Percentiles rank a stretch among this genome's conserved stretches.
phyloP scores from a whole-genome alignment of 2,329 filamentous ascomycete genomes.

The Thelonectria olida region DNA sequence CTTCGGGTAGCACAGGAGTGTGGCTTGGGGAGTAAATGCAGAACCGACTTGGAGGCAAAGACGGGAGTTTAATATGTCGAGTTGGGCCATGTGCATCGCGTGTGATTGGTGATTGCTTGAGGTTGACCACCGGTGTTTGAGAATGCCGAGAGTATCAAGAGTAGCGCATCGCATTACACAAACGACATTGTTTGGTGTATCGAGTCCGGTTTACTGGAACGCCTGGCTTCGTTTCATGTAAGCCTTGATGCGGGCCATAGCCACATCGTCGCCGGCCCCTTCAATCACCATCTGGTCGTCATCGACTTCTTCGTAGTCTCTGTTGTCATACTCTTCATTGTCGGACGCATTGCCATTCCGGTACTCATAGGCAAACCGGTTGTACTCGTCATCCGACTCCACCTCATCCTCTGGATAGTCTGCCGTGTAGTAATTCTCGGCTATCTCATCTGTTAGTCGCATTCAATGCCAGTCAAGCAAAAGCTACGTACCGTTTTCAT shows the following conservation, averaged over 20 bases:
- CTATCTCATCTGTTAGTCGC: slow-evolving; percentile 45
- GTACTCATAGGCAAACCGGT: slow-evolving; percentile 64
- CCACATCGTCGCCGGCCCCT: slow-evolving; percentile 47
- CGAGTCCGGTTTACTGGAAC: slow-evolving; percentile 32
- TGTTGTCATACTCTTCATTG: slow-evolving; percentile 61
- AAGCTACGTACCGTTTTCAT: slow-evolving; percentile 66
- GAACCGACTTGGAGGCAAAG: not conserved
- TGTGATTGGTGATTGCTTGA: not conserved
- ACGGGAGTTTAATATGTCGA: not conserved
- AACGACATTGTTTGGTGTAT: not conserved
- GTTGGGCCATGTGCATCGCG: not conserved
- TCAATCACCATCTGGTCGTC: slow-evolving; percentile 51
- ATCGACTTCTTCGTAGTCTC: slow-evolving; percentile 48
- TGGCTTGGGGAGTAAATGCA: slow-evolving; percentile 17
- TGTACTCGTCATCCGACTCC: slow-evolving; percentile 68
- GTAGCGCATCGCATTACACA: slow-evolving; percentile 1
- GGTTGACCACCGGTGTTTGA: not conserved
- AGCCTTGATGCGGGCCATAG: slow-evolving; percentile 50
- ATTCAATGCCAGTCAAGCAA: slow-evolving; percentile 26
- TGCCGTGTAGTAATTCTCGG: slow-evolving; percentile 81
- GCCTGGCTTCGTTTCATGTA: slow-evolving; percentile 48
- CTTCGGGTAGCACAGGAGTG: too few relatives aligned
- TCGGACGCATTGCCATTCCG: slow-evolving; percentile 63
- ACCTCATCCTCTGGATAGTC: slow-evolving; percentile 86
- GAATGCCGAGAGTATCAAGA: too few relatives aligned